Percentiles rank a stretch among this genome's conserved stretches.
Conservation (phyloP, 2,329 filamentous ascomycete genomes). For the Calonectria honghensis region DNA sequence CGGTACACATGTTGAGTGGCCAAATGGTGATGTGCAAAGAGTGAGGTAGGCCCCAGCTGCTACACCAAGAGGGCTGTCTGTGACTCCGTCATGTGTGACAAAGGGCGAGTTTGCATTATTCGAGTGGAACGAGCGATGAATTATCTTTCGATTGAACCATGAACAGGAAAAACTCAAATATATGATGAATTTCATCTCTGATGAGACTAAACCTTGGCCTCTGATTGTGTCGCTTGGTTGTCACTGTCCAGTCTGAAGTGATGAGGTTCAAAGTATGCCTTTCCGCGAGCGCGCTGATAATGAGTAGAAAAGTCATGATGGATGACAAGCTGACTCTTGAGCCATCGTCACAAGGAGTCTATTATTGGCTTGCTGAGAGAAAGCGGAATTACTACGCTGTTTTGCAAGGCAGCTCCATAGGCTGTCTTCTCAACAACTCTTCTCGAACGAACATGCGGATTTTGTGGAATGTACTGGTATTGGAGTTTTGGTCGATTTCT, state of each 20-base stretch:
- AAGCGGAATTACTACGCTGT: background rate
- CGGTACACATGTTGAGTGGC: background rate
- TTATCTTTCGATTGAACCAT: background rate
- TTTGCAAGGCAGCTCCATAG: background rate
- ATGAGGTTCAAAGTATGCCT: background rate
- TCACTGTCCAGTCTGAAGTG: background rate
- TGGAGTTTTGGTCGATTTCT: background rate
- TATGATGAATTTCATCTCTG: no score
- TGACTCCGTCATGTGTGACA: background rate
- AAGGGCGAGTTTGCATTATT: background rate
- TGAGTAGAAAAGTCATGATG: background rate
- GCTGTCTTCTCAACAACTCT: background rate
- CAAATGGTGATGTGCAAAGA: background rate
- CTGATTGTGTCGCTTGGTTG: background rate
- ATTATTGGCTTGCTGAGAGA: background rate
- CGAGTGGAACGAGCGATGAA: background rate
- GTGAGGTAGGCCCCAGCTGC: background rate
- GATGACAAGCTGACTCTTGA: background rate
- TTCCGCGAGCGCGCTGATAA: background rate
- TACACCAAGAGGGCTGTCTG: background rate
- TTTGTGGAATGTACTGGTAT: background rate
- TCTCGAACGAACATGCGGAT: background rate
- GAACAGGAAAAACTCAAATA: background rate
- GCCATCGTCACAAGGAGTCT: background rate
- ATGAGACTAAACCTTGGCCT: background rate